Evolutionary conservation across 1,284 basidiomycete genomes (phyloP).

Genomic region (Puccinia triticina): DNA sequence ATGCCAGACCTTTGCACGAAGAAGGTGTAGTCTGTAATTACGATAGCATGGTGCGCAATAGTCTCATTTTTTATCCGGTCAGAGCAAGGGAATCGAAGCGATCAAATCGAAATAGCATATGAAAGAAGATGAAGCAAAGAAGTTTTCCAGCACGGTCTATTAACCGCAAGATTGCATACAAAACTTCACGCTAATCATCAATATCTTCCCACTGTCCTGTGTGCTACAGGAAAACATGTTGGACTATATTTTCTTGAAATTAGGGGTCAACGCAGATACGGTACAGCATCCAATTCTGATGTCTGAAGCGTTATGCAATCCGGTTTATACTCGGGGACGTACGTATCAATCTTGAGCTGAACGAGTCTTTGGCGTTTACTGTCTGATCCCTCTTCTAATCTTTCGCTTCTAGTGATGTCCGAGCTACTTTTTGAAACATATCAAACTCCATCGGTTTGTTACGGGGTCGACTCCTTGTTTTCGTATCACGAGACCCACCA

Average conservation of each 20-base stretch:
- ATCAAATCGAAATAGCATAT: neutral
- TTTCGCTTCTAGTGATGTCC: slow-evolving; percentile 72
- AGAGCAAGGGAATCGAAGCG: neutral
- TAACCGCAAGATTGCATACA: neutral
- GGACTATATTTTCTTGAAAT: slow-evolving; percentile 42
- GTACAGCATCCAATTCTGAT: slow-evolving; percentile 89
- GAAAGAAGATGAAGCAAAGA: neutral
- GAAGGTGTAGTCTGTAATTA: slow-evolving; percentile 85
- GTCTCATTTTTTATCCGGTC: neutral
- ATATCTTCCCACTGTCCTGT: neutral
- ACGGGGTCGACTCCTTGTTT: slow-evolving; percentile 88
- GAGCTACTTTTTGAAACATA: slow-evolving; percentile 97
- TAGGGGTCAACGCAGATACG: slow-evolving; percentile 61
- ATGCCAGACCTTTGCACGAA: slow-evolving; percentile 81
- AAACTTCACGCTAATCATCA: neutral
- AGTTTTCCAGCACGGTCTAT: neutral
- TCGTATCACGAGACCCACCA: slow-evolving; percentile 72
- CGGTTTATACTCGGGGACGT: slow-evolving; percentile 84
- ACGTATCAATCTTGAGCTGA: slow-evolving; percentile 60
- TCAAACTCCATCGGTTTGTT: slow-evolving; percentile 79
- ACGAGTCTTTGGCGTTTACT: neutral
- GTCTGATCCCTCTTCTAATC: slow-evolving; percentile 12
- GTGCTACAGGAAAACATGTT: slow-evolving; percentile 45
- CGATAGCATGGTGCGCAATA: slow-evolving; percentile 77
- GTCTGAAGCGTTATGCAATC: slow-evolving; percentile 88